Percentiles rank a stretch among this genome's conserved stretches.
phyloP scores from a whole-genome alignment of 2,329 filamentous ascomycete genomes.

The Mariannaea elegans region DNA sequence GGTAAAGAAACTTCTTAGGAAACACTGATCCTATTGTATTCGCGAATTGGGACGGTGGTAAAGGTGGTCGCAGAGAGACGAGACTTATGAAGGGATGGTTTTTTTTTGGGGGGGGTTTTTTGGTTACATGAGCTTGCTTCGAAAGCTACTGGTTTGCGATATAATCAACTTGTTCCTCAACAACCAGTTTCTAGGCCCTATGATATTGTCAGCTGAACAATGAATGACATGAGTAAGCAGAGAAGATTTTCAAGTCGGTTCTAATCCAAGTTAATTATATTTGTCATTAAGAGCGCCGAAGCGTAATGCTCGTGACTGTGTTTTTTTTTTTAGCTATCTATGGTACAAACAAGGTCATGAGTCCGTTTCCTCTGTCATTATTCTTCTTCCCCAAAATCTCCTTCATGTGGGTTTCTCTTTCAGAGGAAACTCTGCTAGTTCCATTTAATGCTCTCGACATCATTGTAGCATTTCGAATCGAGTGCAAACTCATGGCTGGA shows the following conservation, averaged over 20 bases:
- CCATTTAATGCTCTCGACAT: constrained; percentile 46
- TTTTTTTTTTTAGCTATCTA: background rate
- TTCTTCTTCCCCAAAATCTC: background rate
- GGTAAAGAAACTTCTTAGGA: background rate
- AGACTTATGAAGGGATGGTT: too few relatives aligned
- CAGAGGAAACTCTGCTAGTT: constrained; percentile 28
- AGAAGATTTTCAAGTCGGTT: too few relatives aligned
- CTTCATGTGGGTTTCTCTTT: background rate
- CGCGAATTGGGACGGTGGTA: background rate
- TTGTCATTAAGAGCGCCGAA: constrained; percentile 4
- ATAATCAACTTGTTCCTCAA: too few relatives aligned
- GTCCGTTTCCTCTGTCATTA: background rate
- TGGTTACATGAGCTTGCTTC: too few relatives aligned
- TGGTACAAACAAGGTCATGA: background rate
- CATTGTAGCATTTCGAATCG: constrained; percentile 50
- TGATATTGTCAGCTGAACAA: too few relatives aligned
- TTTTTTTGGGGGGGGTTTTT: too few relatives aligned
- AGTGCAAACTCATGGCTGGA: constrained; percentile 52
- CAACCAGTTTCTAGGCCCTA: too few relatives aligned
- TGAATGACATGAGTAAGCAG: too few relatives aligned
- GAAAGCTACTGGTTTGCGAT: too few relatives aligned
- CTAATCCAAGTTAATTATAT: background rate
- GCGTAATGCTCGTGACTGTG: constrained; percentile 1
- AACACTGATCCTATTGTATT: background rate
- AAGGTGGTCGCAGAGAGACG: too few relatives aligned